phyloP scores from a whole-genome alignment of 2,329 filamentous ascomycete species.

The Penicillium sp. region DNA sequence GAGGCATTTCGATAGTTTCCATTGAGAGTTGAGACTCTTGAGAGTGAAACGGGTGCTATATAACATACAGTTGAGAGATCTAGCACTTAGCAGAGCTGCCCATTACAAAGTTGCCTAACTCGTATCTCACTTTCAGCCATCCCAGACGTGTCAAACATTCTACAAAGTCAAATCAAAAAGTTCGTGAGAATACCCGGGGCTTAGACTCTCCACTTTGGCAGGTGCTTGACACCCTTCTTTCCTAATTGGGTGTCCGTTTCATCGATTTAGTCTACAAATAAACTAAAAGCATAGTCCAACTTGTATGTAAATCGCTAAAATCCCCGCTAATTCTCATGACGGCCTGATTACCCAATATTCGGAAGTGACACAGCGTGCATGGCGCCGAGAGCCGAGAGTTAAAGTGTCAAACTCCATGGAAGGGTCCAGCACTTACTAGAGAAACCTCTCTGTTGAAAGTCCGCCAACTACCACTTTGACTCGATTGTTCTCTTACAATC shows the following conservation, averaged over 20 bases:
- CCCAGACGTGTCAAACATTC: too few relatives aligned
- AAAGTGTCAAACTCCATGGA: not conserved
- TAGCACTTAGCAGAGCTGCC: too few relatives aligned
- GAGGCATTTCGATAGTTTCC: too few relatives aligned
- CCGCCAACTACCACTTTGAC: not conserved
- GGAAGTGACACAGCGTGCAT: not conserved
- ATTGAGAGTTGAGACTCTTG: too few relatives aligned
- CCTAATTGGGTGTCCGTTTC: slow-evolving; percentile 17
- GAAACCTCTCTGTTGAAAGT: not conserved
- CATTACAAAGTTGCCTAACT: too few relatives aligned
- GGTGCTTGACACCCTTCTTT: not conserved
- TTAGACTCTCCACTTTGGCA: not conserved
- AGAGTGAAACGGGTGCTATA: too few relatives aligned
- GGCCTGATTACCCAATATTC: not conserved
- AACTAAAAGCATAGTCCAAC: not conserved
- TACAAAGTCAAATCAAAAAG: too few relatives aligned
- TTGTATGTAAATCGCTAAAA: too few relatives aligned
- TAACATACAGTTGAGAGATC: too few relatives aligned
- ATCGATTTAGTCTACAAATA: not conserved
- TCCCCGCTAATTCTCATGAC: not conserved
- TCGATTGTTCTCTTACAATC: not conserved
- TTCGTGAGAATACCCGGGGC: slow-evolving; percentile 5
- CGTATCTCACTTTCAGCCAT: too few relatives aligned
- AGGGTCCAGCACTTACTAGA: not conserved
- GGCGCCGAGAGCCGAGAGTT: not conserved